Evolutionary conservation across 2,329 filamentous ascomycete genomes (phyloP), one percentile per base, ranked within the genome.

Genomic region (Pyricularia grisea): DNA sequence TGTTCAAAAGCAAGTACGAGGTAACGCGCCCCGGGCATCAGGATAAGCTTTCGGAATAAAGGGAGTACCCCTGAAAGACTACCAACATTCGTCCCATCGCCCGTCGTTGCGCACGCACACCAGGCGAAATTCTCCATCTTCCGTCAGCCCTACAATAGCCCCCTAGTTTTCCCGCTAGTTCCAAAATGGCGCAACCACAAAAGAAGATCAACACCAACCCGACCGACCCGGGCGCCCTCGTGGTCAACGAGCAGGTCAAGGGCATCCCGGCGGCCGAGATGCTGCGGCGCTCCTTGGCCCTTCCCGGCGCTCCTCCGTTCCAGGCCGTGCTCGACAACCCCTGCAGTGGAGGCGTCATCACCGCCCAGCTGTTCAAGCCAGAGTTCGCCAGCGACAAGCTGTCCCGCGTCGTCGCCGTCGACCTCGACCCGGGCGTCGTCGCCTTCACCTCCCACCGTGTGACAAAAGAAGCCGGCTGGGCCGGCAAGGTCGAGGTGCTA

Each of bases 391-490:
- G n/a, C 25, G n/a, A 17, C 25, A 14, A 27, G n/a, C 36, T 67
- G 17, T 27, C 42, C 20, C 33, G 66, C 33, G n/a, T 67, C 23
- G 42, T 67, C 42, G 66, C 66, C 66, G 33, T 25, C 4, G 66
- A 67, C 23, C 50, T 55, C 7, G 66, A 67, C 42, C 74, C 33
- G 28, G 25, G 25, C n/a, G 28, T 67, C 23, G 33, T 58, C 9
- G 27, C 25, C 23, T 58, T 27, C 17, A 28, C 27, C 2, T 11
- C 17, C 0, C 3, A 60, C 11, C 66, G 66, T 4, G 66, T 27
- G 23, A 27, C 42, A 25, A n/a, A 31, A 17, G 66, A 67, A 4
- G 2, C 27, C 28, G 27, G 36, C 36, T 67, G 66, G 66, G 20
- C 36, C 66, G 66, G 14, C 66, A 67, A 67, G 50, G 36, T 58